Conservation (phyloP, 148 eudicot genomes). For the Chenopodium album region DNA sequence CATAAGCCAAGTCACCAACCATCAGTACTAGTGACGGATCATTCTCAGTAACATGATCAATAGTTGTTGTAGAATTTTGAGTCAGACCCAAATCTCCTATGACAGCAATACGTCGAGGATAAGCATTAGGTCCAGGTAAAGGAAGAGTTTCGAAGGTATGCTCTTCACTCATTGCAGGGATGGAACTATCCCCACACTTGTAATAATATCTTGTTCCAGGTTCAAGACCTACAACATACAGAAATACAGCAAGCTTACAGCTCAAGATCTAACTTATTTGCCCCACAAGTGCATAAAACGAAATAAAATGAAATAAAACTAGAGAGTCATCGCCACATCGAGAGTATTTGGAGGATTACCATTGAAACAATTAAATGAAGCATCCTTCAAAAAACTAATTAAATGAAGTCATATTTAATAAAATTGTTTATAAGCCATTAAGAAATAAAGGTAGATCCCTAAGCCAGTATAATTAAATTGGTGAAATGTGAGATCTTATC, state of each 20-base stretch:
- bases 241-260: neutral
- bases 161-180: constrained; percentile 74
- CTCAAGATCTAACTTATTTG: neutral
- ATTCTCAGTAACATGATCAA: constrained; percentile 68
- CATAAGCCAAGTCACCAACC: constrained; percentile 87
- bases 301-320: neutral
- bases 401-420: neutral
- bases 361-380: neutral
- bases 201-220: constrained; percentile 71
- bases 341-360: neutral
- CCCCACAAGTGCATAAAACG: neutral
- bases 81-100: constrained; percentile 93
- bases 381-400: too few species aligned
- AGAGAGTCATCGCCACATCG: neutral
- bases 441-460: neutral
- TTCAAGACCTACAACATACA: constrained; percentile 58
- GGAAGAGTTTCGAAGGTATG: constrained; percentile 58
- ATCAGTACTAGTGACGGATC: constrained; percentile 75
- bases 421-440: neutral
- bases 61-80: constrained; percentile 75
- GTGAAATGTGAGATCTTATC: neutral
- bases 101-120: constrained; percentile 72
- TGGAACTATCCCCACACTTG: constrained; percentile 83
- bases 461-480: neutral
- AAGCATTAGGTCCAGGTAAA: constrained; percentile 50